Percentiles rank a stretch among this genome's conserved stretches.
Evolutionary conservation across 768 basidiomycete species (phyloP).

Genomic region (Rhizopogon rudus): DNA sequence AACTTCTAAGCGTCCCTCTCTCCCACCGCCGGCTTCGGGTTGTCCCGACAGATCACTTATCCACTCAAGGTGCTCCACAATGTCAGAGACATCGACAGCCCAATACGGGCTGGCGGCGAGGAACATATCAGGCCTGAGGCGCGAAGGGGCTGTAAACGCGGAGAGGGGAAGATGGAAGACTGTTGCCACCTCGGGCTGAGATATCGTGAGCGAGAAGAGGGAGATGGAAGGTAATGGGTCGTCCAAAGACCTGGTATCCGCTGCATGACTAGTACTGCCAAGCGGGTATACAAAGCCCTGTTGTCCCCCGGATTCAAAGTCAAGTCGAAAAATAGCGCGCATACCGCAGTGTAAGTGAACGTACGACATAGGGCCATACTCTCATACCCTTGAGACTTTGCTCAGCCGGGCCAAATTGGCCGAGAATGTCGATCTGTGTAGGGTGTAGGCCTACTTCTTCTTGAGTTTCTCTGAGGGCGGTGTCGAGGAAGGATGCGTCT

Average conservation of each 20-base stretch:
- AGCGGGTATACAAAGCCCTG: no score
- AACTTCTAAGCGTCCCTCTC: no score
- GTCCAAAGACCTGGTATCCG: no score
- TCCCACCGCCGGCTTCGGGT: no score
- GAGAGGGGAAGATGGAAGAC: slow-evolving; percentile 52
- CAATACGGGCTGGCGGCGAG: no score
- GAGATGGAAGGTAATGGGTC: no score
- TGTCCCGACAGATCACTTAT: no score
- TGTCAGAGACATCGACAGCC: no score
- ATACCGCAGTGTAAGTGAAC: slow-evolving; percentile 53
- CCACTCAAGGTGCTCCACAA: no score
- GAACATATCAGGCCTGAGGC: no score
- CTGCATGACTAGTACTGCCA: no score
- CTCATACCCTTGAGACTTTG: slow-evolving; percentile 51
- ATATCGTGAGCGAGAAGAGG: slow-evolving; percentile 35
- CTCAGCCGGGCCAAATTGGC: slow-evolving; percentile 59
- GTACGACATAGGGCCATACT: slow-evolving; percentile 77
- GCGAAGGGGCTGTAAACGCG: slow-evolving; percentile 36
- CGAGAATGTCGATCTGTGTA: slow-evolving; percentile 58
- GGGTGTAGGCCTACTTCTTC: slow-evolving; percentile 68
- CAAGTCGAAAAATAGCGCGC: slow-evolving; percentile 32
- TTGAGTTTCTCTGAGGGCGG: slow-evolving; percentile 67
- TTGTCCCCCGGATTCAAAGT: no score
- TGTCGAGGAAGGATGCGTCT: slow-evolving; percentile 46
- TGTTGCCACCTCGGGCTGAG: slow-evolving; percentile 60